Base-by-base conservation (phyloP, 1,139 yeast species). In the Ogataea hybrid region DNA sequence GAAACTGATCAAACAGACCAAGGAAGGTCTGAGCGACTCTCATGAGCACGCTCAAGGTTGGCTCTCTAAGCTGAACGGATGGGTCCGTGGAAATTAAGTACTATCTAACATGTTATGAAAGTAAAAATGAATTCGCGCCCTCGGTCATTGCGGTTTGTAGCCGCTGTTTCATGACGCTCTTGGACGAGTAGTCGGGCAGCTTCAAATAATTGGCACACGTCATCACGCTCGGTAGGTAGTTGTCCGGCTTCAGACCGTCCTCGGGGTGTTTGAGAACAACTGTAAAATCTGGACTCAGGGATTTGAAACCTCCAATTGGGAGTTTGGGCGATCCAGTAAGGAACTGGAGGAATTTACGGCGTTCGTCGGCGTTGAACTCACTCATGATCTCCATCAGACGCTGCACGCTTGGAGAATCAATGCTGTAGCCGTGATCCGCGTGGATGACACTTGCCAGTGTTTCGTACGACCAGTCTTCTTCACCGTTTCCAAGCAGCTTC, bases 121-220 rank as follows among this genome's bases (percentile, higher is more conserved):
- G 70, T 39, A 86, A 72, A 62, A 92, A 92, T 2, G 95, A 88
- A 17, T 89, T 94, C 1, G 92, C 84, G 22, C 98, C 98, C 55
- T 90, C 97, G 18, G 70, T 70, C 54, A 89, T 78, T 0, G 98
- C 97, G 46, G 79, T 84, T 18, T 67, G 47, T 10, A 92, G 63
- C 44, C 83, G 71, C 30, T 69, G 59, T 44, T 63, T 69, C 81
- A 92, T 73, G 1, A 86, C 64, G 23, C 70, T 79, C 48, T 71
- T 73, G 22, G 77, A 68, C 2, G 88, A 75, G 59, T 92, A 92
- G 48, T 84, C 78, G 2, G 98, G 98, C 22, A 92, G 67, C 62
- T 92, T 92, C 51, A 92, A 72, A 59, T 92, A 92, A 61, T 92
- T 92, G 5, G 95, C 97, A 69, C 98, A 92, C 0, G 98, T 92